A percentile compares a stretch with the other conserved stretches of the same genome.
These are phyloP conservation scores for Chloris gayana DNA, from an alignment of 176 grass and related monocot genomes.

Conservation along the genomic window DNA sequence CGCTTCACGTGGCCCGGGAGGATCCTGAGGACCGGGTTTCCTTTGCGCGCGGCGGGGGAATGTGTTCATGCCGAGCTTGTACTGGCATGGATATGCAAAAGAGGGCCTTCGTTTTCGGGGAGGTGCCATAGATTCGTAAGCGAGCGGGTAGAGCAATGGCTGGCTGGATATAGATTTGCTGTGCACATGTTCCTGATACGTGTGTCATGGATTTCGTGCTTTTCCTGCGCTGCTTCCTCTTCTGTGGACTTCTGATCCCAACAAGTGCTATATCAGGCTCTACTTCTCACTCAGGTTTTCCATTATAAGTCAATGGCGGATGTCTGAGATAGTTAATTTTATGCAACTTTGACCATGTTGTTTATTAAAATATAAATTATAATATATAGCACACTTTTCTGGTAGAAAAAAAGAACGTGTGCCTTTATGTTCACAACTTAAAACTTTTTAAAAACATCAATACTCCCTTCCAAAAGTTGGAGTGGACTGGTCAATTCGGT, in stretches of 20 bases:
- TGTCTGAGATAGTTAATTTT: background rate
- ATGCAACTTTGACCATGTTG: background rate
- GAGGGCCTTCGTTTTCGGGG: background rate
- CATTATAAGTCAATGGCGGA: background rate
- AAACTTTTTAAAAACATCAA: too few relatives aligned
- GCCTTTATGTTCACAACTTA: too few relatives aligned
- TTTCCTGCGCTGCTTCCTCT: too few relatives aligned
- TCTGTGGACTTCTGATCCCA: too few relatives aligned
- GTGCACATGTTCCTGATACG: background rate
- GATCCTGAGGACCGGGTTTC: background rate
- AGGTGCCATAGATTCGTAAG: background rate
- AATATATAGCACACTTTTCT: too few relatives aligned
- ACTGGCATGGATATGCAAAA: background rate
- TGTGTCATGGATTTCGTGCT: background rate
- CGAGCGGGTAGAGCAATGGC: background rate
- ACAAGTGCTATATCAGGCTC: background rate
- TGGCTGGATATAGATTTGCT: slow-evolving; percentile 2
- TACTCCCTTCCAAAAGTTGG: too few relatives aligned
- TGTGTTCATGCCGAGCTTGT: background rate
- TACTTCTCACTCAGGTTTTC: background rate
- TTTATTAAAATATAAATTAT: background rate
- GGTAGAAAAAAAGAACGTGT: too few relatives aligned
- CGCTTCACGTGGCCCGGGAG: slow-evolving; percentile 35
- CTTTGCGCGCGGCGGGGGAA: background rate
- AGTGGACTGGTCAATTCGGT: too few relatives aligned